Evolutionary conservation across 257 asterid species (phyloP).

Genomic region (Oldenlandia corymbosa): DNA sequence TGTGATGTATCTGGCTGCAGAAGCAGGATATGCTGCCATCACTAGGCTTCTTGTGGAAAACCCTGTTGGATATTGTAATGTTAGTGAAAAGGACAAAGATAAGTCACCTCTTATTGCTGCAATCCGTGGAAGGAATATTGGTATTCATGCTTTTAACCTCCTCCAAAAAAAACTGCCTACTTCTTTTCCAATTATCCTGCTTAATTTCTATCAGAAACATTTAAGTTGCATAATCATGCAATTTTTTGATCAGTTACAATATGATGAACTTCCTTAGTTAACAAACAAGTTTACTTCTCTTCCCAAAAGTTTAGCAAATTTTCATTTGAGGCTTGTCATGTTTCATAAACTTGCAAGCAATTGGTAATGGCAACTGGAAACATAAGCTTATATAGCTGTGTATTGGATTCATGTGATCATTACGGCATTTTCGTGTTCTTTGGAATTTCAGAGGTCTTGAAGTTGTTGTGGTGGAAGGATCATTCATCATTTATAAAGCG

Average conservation of each 20-base stretch:
- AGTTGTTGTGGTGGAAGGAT: constrained; percentile 9
- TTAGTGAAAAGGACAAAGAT: neutral
- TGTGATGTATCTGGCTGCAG: constrained; percentile 49
- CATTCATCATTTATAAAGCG: neutral
- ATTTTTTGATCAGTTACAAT: too few species aligned
- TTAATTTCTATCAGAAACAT: neutral
- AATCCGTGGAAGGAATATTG: constrained; percentile 4
- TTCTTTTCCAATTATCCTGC: neutral
- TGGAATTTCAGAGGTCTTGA: constrained; percentile 11
- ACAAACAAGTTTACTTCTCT: neutral
- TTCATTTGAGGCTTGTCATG: neutral
- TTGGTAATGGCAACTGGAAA: neutral
- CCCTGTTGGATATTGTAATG: constrained; percentile 28
- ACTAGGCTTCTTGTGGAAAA: constrained; percentile 39
- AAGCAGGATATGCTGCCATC: constrained; percentile 44
- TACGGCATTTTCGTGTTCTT: neutral
- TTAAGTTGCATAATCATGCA: neutral
- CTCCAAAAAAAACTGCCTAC: neutral
- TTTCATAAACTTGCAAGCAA: neutral
- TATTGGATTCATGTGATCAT: too few species aligned
- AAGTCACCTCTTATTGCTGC: constrained; percentile 15
- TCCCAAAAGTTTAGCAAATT: neutral
- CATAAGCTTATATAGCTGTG: too few species aligned
- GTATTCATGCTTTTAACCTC: neutral
- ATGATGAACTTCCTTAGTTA: neutral